Evolutionary conservation across 257 asterid species (phyloP).

Genomic region (Solanum rostratum): DNA sequence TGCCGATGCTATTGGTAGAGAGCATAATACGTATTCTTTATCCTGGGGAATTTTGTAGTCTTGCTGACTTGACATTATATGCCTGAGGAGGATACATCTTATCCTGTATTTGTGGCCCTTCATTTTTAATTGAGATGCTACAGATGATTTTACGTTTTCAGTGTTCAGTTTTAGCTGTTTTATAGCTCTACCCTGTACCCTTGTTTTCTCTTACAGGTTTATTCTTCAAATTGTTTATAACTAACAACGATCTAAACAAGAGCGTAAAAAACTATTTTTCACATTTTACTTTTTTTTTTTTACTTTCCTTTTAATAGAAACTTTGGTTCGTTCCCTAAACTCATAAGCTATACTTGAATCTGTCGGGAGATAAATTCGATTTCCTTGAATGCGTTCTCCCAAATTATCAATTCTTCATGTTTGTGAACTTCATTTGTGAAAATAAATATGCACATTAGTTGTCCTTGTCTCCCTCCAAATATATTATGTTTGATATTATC

Average conservation of each 20-base stretch:
- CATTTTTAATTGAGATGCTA: not conserved
- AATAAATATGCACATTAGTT: not conserved
- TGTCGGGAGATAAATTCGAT: not conserved
- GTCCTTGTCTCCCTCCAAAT: not conserved
- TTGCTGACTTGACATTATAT: not conserved
- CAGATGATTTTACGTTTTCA: not conserved
- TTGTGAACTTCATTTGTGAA: not conserved
- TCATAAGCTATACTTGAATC: not conserved
- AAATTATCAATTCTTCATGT: not conserved
- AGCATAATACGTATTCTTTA: not conserved
- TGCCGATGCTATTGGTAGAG: not conserved
- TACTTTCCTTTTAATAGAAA: not conserved
- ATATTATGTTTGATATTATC: not conserved
- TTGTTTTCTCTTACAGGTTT: too few relatives aligned
- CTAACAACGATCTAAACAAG: too few relatives aligned
- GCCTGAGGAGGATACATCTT: not conserved
- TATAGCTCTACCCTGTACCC: not conserved
- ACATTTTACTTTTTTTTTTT: not conserved
- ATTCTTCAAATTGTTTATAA: not conserved
- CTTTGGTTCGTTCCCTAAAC: fast-evolving
- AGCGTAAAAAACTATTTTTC: not conserved
- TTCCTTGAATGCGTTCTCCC: not conserved
- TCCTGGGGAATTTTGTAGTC: not conserved
- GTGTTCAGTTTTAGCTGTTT: not conserved
- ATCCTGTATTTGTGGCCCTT: not conserved